Conservation (phyloP, 306 rosid species). For the Rosa rugosa region DNA sequence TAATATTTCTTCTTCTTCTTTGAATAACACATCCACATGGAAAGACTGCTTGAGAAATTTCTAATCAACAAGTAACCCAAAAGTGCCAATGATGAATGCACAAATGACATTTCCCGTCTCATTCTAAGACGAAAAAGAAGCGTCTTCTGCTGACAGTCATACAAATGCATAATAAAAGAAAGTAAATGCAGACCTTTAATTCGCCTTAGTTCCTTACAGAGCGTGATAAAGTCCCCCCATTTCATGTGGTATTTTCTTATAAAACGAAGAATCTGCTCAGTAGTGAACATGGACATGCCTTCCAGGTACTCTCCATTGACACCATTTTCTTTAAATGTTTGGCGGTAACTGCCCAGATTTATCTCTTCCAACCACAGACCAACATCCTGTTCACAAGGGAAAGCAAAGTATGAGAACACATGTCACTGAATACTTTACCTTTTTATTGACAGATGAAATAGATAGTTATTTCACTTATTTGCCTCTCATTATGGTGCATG, state of each 20-base stretch:
- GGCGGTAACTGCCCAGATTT: slow-evolving; percentile 84
- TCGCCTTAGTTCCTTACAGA: slow-evolving; percentile 96
- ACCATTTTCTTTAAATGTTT: slow-evolving; percentile 88
- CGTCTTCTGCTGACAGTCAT: neutral
- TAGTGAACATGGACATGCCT: slow-evolving; percentile 97
- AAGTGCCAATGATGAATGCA: neutral
- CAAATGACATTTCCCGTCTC: neutral
- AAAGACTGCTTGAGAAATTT: neutral
- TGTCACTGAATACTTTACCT: neutral
- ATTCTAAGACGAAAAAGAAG: neutral
- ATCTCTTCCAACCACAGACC: slow-evolving; percentile 98
- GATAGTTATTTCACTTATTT: neutral
- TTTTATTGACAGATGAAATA: neutral
- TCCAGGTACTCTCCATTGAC: slow-evolving; percentile 97
- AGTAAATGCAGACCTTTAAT: slow-evolving; percentile 68
- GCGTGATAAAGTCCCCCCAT: slow-evolving; percentile 96
- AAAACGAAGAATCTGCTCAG: slow-evolving; percentile 98
- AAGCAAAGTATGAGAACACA: slow-evolving; percentile 22
- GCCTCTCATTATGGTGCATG: neutral
- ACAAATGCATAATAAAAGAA: slow-evolving; percentile 2
- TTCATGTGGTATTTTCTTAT: slow-evolving; percentile 97
- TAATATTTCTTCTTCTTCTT: neutral
- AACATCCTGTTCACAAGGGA: slow-evolving; percentile 70
- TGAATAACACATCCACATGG: neutral
- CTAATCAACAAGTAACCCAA: neutral